Conservation (phyloP, 768 basidiomycete genomes). For the Amyloporia xantha region DNA sequence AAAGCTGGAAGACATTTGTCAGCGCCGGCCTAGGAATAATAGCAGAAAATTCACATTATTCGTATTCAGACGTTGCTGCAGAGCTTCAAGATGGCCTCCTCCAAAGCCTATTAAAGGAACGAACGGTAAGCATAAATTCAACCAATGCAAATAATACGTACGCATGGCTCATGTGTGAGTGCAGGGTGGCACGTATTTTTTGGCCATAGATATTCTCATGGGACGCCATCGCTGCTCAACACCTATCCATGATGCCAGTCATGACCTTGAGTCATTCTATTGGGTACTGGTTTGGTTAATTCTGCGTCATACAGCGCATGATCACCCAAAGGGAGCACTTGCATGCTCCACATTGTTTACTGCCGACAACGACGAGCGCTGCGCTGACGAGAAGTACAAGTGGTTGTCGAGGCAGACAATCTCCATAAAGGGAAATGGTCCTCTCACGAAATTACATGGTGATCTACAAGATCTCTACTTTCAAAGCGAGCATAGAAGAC, state of each 20-base stretch:
- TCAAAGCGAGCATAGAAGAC: not conserved
- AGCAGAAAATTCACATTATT: too few relatives aligned
- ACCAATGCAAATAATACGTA: too few relatives aligned
- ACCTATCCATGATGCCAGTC: not conserved
- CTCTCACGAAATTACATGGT: too few relatives aligned
- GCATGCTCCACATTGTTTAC: not conserved
- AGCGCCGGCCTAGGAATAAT: not conserved
- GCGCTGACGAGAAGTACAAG: not conserved
- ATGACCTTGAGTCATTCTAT: not conserved
- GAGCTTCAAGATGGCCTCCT: not conserved
- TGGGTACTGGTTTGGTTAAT: not conserved
- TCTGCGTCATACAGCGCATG: not conserved
- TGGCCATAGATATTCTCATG: constrained; percentile 2
- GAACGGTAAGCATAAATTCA: constrained; percentile 1
- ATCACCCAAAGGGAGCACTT: not conserved
- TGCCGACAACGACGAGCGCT: not conserved
- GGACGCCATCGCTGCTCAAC: not conserved
- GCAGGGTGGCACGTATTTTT: too few relatives aligned
- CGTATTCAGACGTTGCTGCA: too few relatives aligned
- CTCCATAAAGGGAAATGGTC: too few relatives aligned
- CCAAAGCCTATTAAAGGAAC: not conserved
- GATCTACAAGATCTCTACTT: not conserved
- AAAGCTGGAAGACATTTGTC: not conserved
- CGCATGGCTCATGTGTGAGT: not conserved
- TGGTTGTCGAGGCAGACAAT: not conserved